Conservation (phyloP, 1,139 yeast species). For the Taphrina flavorubra region DNA sequence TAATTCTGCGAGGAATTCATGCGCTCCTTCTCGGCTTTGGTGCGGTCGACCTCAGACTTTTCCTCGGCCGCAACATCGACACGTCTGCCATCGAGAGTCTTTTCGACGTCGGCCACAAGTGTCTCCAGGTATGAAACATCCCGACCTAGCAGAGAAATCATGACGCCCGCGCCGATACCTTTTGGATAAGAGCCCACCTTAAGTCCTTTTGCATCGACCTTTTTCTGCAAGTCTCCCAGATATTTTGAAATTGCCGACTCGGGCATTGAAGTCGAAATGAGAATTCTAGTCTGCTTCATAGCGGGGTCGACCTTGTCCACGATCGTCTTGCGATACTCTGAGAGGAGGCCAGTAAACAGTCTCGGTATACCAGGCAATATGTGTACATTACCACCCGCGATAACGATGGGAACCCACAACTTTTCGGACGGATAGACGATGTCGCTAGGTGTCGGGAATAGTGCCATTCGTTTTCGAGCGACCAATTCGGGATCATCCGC, state of each 20-base stretch:
- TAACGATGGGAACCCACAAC: conserved; percentile 84
- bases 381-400: conserved; percentile 65
- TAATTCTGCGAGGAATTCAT: conserved; percentile 19
- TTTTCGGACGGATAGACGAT: conserved; percentile 63
- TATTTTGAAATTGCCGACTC: conserved; percentile 76
- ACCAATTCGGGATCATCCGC: conserved; percentile 57
- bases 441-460: conserved; percentile 54
- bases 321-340: conserved; percentile 53
- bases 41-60: conserved; percentile 17
- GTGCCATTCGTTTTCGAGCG: conserved; percentile 80
- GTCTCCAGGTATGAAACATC: conserved; percentile 31
- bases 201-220: conserved; percentile 57
- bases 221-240: conserved; percentile 60
- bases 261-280: conserved; percentile 64
- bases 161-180: conserved; percentile 60
- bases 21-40: conserved; percentile 35
- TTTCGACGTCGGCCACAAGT: conserved; percentile 36
- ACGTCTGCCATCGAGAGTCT: conserved; percentile 32
- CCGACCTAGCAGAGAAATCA: conserved; percentile 35
- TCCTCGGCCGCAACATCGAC: conserved; percentile 31
- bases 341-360: conserved; percentile 64
- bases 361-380: conserved; percentile 72
- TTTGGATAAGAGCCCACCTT: conserved; percentile 89
- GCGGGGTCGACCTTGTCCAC: conserved; percentile 51
- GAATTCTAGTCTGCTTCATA: conserved; percentile 58